Evolutionary conservation across 495 filamentous ascomycete species (phyloP), one percentile per base, ranked within the genome.

Genomic region (Penicillium samsonianum): DNA sequence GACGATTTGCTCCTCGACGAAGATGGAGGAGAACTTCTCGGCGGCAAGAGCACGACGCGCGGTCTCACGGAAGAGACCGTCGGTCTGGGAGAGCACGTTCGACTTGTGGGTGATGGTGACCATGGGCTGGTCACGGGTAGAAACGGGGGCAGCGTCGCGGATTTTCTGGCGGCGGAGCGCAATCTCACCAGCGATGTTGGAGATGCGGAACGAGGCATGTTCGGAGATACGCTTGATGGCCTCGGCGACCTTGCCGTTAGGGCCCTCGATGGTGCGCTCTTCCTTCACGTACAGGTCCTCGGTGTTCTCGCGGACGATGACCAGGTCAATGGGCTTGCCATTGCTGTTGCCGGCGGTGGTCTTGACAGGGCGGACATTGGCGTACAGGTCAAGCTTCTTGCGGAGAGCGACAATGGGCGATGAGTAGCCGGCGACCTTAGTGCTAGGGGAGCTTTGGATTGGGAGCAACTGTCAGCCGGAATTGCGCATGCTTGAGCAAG

Each of bases 271-370:
- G 23, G 91, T 97, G 66, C 76, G 80, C 78, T 98, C 94, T 74
- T 98, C 91, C 79, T 98, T 98, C 58, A 98, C 95, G 81, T 98
- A 98, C 25, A 98, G 80, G 67, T 98, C 94, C 78, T 98, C 94
- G 51, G 94, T 98, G 78, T 98, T 98, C 75, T 98, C 94, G 56
- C 94, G 89, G 52, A 98, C 94, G 62, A 97, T 98, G 68, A 98
- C 94, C 65, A 98, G 85, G 78, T 98, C 94, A 68, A 98, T 91
- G 51, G 88, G 85, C 20, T 74, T 76, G 51, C 79, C 80, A 37
- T 78, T 73, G 68, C 69, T 74, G 64, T 67, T 72, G 41, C 76
- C 76, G 33, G 59, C 64, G 55, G 92, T 88, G 47, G 87, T 88
- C 81, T 96, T 98, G 67, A 97, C 94, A 46, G 94, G 94, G 37